These are phyloP conservation scores for Dorcoceras hygrometricum DNA, from an alignment of 257 asterid species.

Conservation along the genomic window DNA sequence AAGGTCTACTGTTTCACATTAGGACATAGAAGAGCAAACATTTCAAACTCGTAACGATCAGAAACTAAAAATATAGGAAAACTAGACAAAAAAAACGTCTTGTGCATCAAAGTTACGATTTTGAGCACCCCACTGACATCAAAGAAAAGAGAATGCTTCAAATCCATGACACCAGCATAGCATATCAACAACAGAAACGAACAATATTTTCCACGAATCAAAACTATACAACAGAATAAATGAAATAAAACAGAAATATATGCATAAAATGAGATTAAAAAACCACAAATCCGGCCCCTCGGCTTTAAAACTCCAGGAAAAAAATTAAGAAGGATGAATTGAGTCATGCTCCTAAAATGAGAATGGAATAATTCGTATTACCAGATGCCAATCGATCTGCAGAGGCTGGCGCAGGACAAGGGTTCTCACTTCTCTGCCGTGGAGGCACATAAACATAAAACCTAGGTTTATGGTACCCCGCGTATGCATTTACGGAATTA, in stretches of 20 bases:
- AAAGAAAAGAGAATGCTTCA: neutral
- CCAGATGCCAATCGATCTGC: neutral
- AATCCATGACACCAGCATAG: neutral
- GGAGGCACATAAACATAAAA: neutral
- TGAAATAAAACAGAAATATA: neutral
- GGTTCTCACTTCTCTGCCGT: neutral
- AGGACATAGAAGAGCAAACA: neutral
- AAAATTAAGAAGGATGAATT: neutral
- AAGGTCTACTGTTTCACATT: neutral
- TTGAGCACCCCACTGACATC: neutral
- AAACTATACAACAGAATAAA: too few species aligned
- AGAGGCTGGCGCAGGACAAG: neutral
- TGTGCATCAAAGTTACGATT: neutral
- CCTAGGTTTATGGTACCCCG: neutral
- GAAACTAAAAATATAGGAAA: neutral
- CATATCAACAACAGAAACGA: too few species aligned
- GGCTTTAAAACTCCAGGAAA: too few species aligned
- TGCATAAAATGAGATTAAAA: too few species aligned
- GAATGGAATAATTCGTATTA: neutral
- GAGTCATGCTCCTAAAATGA: too few species aligned
- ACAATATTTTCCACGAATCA: neutral
- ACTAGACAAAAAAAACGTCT: too few species aligned
- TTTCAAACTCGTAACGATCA: neutral
- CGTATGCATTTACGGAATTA: neutral
- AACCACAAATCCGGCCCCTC: neutral